Evolutionary conservation across 805 yeast species (phyloP), one percentile per base, ranked within the genome.

Genomic region (Candida railenensis): DNA sequence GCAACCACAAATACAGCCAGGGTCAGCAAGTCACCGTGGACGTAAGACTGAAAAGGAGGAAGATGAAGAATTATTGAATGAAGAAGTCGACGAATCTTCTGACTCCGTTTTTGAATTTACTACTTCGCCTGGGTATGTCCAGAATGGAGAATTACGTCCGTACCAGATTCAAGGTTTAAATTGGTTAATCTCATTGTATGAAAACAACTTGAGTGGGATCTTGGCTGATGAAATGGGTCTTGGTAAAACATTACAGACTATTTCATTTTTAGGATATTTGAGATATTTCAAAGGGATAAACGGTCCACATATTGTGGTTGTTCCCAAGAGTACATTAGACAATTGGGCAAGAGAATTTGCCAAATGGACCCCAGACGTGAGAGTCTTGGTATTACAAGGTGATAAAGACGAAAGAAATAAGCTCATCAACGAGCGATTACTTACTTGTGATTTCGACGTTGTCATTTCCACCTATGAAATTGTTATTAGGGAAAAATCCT

Each of bases 201-300:
- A 81, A 51, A 85, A 84, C 65, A 78, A 81, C 49, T 67, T 87
- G 40, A 79, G 87, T 1, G 94, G 94, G 49, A 86, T 87, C 20
- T 71, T 87, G 48, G 94, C 94, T 1, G 94, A 87, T 65, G 94
- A 87, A 66, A 87, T 87, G 94, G 94, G 94, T 1, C 66, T 87
- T 50, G 94, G 94, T 54, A 87, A 87, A 61, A 87, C 94, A 3
- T 67, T 87, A 48, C 94, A 87, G 62, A 87, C 92, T 0, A 86
- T 87, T 52, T 80, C 92, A 5, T 83, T 84, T 51, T 64, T 87
- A 39, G 92, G 92, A 2, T 87, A 83, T 58, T 66, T 87, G 37
- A 73, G 94, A 50, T 85, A 80, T 57, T 63, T 81, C 45, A 80
- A 76, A 53, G 70, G 77, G 28, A 71, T 78, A 25, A 73, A 72